Evolutionary conservation across 495 filamentous ascomycete genomes (phyloP), one percentile per base, ranked within the genome.

Genomic region (Penicillium mononematosum): DNA sequence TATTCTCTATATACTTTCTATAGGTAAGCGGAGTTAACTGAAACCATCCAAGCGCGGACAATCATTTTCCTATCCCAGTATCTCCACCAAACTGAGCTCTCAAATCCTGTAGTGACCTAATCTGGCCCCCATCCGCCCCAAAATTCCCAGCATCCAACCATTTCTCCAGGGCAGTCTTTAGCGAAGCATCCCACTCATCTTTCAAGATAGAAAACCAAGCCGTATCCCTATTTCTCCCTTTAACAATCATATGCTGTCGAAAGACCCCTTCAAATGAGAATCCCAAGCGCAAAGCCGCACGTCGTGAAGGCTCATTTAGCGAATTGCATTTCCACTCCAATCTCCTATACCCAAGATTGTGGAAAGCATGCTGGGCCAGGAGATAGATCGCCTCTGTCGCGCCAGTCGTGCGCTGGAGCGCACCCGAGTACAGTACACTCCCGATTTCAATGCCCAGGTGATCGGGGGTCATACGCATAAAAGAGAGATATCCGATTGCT

Each of bases 321-420:
- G 68, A 41, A 62, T 85, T 70, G 58, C 78, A 81, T 58, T 85
- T 85, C 83, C 83, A 86, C 64, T 85, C 82, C 20, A 81, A 73
- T 19, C 83, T 73, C 31, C 75, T 61, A 56, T 78, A 84, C 0
- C 76, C 75, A n/a, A 84, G 60, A 8, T 75, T 71, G 19, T 79
- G 74, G 55, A 86, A 80, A 1, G 70, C 68, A 32, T 79, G 64
- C 19, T 67, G 65, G 3, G 72, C 63, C 43, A 83, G 65, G 1
- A 86, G 64, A 55, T 78, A 85, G 38, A 79, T 62, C 12, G 72
- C 68, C 54, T 84, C 82, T 0, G 83, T 84, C 0, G 80, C 77
- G 7, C 66, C 71, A 0, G 72, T 72, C 2, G 78, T 83, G 4
- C 75, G 69, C 56, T 83, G 81, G 16, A 84, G 58, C 1, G 57